Percentiles rank a stretch among this genome's conserved stretches.
Conservation (phyloP, 768 basidiomycete species). For the Collybia sordida region DNA sequence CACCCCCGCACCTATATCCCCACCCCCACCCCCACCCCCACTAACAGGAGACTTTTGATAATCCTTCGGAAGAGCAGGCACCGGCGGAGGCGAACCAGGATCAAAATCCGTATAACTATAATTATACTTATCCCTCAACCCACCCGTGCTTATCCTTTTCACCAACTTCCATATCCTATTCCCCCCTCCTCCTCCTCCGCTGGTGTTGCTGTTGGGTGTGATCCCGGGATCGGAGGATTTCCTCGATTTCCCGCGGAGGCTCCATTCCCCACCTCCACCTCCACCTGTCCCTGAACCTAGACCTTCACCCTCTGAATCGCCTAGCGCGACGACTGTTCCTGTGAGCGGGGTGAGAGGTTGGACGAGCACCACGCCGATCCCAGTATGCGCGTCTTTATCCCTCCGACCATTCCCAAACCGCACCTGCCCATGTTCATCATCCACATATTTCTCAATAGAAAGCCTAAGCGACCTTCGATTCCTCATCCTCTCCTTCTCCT, state of each 20-base stretch:
- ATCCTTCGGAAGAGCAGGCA: slow-evolving; percentile 58
- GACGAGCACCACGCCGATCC: not conserved
- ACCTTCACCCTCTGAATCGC: not conserved
- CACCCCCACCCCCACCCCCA: no score
- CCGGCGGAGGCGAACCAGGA: slow-evolving; percentile 43
- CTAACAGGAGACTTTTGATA: no score
- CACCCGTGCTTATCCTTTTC: slow-evolving; percentile 68
- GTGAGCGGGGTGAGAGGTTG: no score
- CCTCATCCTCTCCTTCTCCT: slow-evolving; percentile 14
- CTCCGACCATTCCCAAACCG: no score
- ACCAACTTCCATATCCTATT: slow-evolving; percentile 66
- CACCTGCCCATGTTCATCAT: slow-evolving; percentile 4
- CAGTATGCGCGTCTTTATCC: no score
- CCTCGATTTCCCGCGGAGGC: slow-evolving; percentile 1
- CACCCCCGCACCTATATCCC: no score
- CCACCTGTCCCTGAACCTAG: no score
- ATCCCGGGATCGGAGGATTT: slow-evolving; percentile 12
- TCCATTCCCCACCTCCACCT: no score
- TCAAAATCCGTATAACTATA: slow-evolving; percentile 13
- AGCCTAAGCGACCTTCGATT: slow-evolving; percentile 26
- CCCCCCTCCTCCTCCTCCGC: slow-evolving; percentile 24
- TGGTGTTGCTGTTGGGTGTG: slow-evolving; percentile 19
- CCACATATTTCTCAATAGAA: slow-evolving; percentile 30
- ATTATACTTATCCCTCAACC: slow-evolving; percentile 61
- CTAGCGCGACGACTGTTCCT: not conserved